phyloP scores from a whole-genome alignment of 306 rosid genomes.

The Oxytropis ochrocephala region DNA sequence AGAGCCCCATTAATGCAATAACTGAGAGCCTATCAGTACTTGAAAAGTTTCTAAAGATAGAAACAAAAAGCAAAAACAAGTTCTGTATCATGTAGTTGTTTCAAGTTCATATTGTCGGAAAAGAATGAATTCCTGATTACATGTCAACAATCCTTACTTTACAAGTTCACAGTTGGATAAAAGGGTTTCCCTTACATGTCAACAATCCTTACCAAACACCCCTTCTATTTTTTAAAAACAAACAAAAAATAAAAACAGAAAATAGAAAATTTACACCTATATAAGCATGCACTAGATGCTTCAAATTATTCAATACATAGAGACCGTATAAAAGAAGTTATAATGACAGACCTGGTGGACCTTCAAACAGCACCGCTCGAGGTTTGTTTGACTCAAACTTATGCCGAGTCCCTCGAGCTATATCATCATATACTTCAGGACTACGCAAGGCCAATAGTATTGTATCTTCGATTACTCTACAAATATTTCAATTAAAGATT shows the following conservation, averaged over 20 bases:
- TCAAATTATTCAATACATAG: neutral
- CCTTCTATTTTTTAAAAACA: neutral
- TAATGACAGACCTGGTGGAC: slow-evolving; percentile 75
- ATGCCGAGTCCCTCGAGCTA: slow-evolving; percentile 72
- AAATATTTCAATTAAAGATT: slow-evolving; percentile 15
- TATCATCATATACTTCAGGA: slow-evolving; percentile 84
- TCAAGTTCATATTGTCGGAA: neutral
- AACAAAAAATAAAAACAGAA: neutral
- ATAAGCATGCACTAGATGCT: neutral
- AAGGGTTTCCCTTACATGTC: neutral
- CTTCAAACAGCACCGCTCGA: slow-evolving; percentile 92
- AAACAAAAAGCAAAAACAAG: neutral
- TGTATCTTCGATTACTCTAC: slow-evolving; percentile 81
- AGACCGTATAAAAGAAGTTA: neutral
- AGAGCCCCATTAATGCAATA: neutral
- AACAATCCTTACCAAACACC: neutral
- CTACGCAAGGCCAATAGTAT: slow-evolving; percentile 73
- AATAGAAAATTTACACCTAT: neutral
- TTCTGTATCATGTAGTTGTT: neutral
- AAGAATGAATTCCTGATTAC: neutral
- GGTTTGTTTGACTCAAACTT: slow-evolving; percentile 89
- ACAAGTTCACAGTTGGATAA: neutral
- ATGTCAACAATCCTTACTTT: neutral
- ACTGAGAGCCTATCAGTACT: neutral
- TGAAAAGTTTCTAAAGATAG: neutral